These are phyloP conservation scores for Barnettozyma populi DNA, from an alignment of 805 yeast species.

Conservation along the genomic window DNA sequence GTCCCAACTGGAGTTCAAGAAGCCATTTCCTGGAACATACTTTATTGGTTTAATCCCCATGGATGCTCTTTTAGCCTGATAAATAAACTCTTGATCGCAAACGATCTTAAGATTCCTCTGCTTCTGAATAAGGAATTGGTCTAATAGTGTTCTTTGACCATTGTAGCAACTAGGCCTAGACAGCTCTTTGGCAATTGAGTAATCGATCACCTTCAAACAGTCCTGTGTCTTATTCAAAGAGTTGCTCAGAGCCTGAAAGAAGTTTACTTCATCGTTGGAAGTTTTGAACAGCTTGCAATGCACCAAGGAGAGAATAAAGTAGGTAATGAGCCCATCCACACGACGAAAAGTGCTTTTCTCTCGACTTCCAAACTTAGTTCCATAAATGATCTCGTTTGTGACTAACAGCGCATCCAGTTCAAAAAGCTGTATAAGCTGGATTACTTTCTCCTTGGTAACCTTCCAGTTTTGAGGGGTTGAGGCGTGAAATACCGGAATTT, in stretches of 20 bases:
- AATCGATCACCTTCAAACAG: neutral
- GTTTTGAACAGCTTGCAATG: neutral
- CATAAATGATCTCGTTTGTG: neutral
- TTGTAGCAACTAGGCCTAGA: neutral
- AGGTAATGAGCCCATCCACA: neutral
- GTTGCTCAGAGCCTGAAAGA: neutral
- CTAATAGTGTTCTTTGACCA: neutral
- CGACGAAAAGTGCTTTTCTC: neutral
- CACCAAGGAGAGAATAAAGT: neutral
- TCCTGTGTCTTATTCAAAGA: neutral
- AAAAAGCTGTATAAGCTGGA: neutral
- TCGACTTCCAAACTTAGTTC: neutral
- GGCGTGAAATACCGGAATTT: neutral
- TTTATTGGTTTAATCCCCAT: neutral
- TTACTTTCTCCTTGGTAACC: neutral
- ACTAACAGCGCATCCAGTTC: neutral
- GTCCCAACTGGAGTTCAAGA: neutral
- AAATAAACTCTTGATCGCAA: neutral
- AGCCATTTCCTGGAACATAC: neutral
- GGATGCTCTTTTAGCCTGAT: neutral
- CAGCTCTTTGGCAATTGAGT: neutral
- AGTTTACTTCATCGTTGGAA: neutral
- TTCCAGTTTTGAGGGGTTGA: neutral
- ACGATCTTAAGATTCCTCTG: neutral
- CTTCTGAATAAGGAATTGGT: neutral